These are phyloP conservation scores for Entophlyctis luteolus DNA, from an alignment of 192 early-diverging fungal species.

Conservation along the genomic window DNA sequence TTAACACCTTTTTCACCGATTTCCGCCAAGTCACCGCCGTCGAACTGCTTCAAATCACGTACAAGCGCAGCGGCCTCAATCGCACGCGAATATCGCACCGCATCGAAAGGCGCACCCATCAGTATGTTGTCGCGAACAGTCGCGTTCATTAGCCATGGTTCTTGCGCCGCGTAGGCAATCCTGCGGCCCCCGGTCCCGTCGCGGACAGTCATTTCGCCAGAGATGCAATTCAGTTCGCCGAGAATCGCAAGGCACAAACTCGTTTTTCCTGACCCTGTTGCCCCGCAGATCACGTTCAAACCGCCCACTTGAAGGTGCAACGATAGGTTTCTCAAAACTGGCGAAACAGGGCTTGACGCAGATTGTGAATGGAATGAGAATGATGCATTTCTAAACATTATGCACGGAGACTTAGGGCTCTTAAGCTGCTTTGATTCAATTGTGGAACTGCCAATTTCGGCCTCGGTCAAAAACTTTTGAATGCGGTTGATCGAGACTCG, in stretches of 20 bases:
- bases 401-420: neutral
- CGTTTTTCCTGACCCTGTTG: slow-evolving; percentile 86
- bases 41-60: slow-evolving; percentile 72
- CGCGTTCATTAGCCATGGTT: slow-evolving; percentile 49
- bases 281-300: slow-evolving; percentile 67
- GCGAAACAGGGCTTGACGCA: neutral
- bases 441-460: neutral
- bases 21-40: slow-evolving; percentile 75
- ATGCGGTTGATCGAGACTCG: slow-evolving; percentile 22
- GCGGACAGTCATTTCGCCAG: neutral
- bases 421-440: neutral
- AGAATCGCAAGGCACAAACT: slow-evolving; percentile 65
- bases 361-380: slow-evolving; percentile 4
- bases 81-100: slow-evolving; percentile 68
- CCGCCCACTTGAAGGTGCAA: neutral
- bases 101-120: slow-evolving; percentile 67
- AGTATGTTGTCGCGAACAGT: slow-evolving; percentile 64
- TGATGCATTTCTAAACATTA: slow-evolving; percentile 12
- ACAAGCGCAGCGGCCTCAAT: slow-evolving; percentile 72
- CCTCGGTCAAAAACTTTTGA: slow-evolving; percentile 17
- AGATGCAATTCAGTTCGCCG: slow-evolving; percentile 17
- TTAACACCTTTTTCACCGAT: slow-evolving; percentile 61
- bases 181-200: slow-evolving; percentile 6
- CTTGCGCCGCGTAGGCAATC: slow-evolving; percentile 73
- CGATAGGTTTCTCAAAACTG: neutral